These are phyloP conservation scores for Aspergillus cejpii DNA, from an alignment of 2,329 filamentous ascomycete genomes.

Conservation along the genomic window DNA sequence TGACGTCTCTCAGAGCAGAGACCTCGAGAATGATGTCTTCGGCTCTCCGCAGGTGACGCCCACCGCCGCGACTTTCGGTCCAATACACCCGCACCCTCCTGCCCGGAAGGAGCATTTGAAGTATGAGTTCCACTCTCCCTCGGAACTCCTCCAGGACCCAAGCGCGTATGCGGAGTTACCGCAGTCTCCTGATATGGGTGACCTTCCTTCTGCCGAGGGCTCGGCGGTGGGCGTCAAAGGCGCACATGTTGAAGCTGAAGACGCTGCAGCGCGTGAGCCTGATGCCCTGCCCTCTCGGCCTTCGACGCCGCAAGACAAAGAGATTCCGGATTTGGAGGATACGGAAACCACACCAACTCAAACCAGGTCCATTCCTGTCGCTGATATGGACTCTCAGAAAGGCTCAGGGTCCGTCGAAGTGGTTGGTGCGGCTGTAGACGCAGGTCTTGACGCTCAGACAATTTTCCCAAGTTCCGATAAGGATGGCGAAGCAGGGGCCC, in stretches of 20 bases:
- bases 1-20: slow-evolving; percentile 25
- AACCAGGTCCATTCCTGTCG: not conserved
- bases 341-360: slow-evolving; percentile 11
- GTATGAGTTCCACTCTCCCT: slow-evolving; percentile 44
- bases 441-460: not conserved
- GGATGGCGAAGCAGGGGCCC: not conserved
- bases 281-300: slow-evolving; percentile 16
- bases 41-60: slow-evolving; percentile 64
- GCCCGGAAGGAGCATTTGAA: slow-evolving; percentile 37
- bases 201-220: slow-evolving; percentile 29
- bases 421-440: slow-evolving; percentile 17
- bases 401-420: slow-evolving; percentile 15
- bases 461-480: not conserved
- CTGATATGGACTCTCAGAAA: not conserved
- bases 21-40: slow-evolving; percentile 42
- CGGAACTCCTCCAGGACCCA: slow-evolving; percentile 41
- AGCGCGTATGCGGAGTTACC: slow-evolving; percentile 20
- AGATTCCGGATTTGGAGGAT: slow-evolving; percentile 10
- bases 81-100: slow-evolving; percentile 14
- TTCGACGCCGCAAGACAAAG: slow-evolving; percentile 15
- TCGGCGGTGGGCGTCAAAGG: slow-evolving; percentile 24
- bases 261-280: slow-evolving; percentile 12
- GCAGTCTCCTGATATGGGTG: slow-evolving; percentile 17
- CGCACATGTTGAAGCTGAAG: slow-evolving; percentile 13
- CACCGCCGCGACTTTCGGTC: slow-evolving; percentile 50